A percentile compares a stretch with the other conserved stretches of the same genome.
Conservation (phyloP, 2,329 filamentous ascomycete genomes). For the Ophiocordyceps camponoti-leonardi region DNA sequence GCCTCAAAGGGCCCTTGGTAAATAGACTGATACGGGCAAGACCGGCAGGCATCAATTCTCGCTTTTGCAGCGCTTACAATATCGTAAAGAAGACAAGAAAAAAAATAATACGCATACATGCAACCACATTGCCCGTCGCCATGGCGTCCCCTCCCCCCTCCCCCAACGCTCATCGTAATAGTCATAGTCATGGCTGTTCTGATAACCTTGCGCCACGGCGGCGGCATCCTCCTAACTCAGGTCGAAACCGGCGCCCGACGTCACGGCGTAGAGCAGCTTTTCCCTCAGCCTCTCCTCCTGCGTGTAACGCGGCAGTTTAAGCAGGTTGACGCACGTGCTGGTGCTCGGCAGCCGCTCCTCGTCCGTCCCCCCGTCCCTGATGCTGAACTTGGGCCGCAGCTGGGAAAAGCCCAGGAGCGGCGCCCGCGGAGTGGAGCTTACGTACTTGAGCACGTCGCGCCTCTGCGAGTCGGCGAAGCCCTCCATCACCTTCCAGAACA, state of each 20-base stretch:
- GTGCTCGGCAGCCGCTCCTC: slow-evolving; percentile 73
- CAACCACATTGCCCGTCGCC: no score
- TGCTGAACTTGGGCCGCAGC: slow-evolving; percentile 73
- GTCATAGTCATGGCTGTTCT: background rate
- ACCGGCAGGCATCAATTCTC: no score
- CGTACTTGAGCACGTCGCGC: slow-evolving; percentile 81
- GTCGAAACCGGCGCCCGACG: slow-evolving; percentile 85
- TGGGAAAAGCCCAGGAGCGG: slow-evolving; percentile 80
- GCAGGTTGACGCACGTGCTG: slow-evolving; percentile 86
- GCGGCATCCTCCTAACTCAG: slow-evolving; percentile 31
- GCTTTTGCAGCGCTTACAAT: no score
- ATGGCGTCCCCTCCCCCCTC: no score
- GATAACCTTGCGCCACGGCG: background rate
- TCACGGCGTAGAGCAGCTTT: slow-evolving; percentile 80
- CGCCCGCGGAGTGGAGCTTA: slow-evolving; percentile 81
- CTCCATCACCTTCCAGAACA: slow-evolving; percentile 87
- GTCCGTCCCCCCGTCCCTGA: slow-evolving; percentile 49
- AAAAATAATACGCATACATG: no score
- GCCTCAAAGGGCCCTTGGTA: no score
- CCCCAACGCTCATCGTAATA: background rate
- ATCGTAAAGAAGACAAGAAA: no score
- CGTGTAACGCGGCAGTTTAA: slow-evolving; percentile 78
- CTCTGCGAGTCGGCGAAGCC: slow-evolving; percentile 59
- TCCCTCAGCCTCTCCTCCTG: slow-evolving; percentile 47
- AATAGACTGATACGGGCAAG: no score